phyloP scores from a whole-genome alignment of 352 stramenopile species.

The Globisporangium lucens region DNA sequence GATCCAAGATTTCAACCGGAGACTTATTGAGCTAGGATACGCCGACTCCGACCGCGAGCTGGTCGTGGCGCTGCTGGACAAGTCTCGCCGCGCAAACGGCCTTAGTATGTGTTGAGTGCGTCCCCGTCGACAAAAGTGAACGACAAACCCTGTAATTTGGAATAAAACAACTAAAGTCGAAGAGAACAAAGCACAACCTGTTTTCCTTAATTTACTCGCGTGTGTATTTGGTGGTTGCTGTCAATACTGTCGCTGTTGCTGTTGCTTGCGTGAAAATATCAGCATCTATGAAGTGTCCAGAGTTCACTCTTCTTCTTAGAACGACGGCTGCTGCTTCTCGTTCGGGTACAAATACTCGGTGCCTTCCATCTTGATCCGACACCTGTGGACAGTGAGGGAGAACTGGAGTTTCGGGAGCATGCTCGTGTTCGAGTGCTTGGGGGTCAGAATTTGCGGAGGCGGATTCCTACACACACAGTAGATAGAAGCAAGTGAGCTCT shows the following conservation, averaged over 20 bases:
- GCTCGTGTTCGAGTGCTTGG: conserved; percentile 47
- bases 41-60: conserved; percentile 47
- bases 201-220: conserved; percentile 8
- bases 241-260: neutral
- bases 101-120: conserved; percentile 5
- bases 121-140: conserved; percentile 1
- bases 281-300: neutral
- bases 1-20: conserved; percentile 48
- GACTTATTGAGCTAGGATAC: conserved; percentile 63
- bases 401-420: conserved; percentile 78
- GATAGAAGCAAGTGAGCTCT: conserved; percentile 14
- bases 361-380: conserved; percentile 76
- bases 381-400: conserved; percentile 74
- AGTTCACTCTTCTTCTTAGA: neutral
- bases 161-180: conserved; percentile 12
- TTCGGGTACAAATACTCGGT: conserved; percentile 64
- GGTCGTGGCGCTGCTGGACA: conserved; percentile 57
- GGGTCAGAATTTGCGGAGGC: conserved; percentile 30
- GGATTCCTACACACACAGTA: conserved; percentile 16
- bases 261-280: neutral
- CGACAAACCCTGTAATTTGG: conserved; percentile 17
- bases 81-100: conserved; percentile 27
- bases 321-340: conserved; percentile 10
- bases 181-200: neutral
- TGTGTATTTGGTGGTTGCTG: neutral